Conservation (phyloP, 2,329 filamentous ascomycete species). For the Orbilia brochopaga region DNA sequence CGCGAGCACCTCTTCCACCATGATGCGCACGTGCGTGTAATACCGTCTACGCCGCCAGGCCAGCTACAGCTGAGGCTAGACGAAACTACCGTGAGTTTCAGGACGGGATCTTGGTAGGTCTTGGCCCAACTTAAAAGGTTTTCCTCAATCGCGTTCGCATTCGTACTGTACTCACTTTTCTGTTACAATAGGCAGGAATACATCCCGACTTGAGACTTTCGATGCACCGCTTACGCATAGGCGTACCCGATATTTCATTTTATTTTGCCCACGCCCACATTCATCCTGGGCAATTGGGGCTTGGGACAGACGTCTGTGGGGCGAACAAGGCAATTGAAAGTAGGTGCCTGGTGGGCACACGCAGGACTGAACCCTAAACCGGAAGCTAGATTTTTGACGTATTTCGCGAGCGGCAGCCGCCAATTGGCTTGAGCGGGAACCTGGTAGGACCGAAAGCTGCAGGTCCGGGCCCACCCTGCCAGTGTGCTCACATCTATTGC, state of each 20-base stretch:
- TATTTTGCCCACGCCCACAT: slow-evolving; percentile 33
- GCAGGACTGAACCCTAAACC: slow-evolving; percentile 41
- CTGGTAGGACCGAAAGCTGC: slow-evolving; percentile 49
- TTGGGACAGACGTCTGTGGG: slow-evolving; percentile 5
- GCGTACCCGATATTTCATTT: slow-evolving; percentile 24
- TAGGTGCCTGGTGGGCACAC: slow-evolving; percentile 50
- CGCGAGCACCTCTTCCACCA: too few species aligned
- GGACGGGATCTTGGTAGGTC: too few species aligned
- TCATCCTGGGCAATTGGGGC: slow-evolving; percentile 4
- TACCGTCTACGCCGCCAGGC: too few species aligned
- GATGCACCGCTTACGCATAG: slow-evolving; percentile 13
- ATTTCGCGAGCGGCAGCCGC: slow-evolving; percentile 41
- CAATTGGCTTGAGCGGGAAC: slow-evolving; percentile 30
- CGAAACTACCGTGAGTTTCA: too few species aligned
- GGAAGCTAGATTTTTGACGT: slow-evolving; percentile 48
- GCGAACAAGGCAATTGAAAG: slow-evolving; percentile 42
- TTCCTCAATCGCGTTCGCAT: background rate
- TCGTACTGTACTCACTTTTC: background rate
- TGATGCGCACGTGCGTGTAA: too few species aligned
- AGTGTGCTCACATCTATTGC: slow-evolving; percentile 21
- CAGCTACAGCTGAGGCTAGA: too few species aligned
- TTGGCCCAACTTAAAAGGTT: background rate
- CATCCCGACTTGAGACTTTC: background rate
- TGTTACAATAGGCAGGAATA: slow-evolving; percentile 28
- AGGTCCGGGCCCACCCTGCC: slow-evolving; percentile 48